Evolutionary conservation across 805 yeast genomes (phyloP).

Genomic region (Saccharomycopsis microspora): DNA sequence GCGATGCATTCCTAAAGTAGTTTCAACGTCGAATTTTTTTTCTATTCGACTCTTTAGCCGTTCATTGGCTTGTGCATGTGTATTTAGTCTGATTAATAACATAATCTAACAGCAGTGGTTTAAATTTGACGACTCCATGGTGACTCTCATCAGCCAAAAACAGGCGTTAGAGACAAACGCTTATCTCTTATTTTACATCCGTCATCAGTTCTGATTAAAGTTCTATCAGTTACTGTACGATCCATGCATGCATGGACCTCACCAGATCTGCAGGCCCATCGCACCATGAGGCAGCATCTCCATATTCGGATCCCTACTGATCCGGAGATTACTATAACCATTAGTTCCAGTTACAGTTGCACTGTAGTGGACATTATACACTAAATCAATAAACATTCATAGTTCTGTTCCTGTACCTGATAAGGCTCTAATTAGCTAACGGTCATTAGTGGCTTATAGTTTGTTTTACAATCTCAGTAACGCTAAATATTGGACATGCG

Average conservation of each 20-base stretch:
- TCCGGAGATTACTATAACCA: not conserved
- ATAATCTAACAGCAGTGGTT: constrained; percentile 47
- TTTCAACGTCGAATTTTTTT: not conserved
- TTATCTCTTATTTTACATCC: constrained; percentile 64
- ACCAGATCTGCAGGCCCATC: too few relatives aligned
- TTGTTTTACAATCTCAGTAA: too few relatives aligned
- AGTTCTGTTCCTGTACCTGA: too few relatives aligned
- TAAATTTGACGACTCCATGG: constrained; percentile 81
- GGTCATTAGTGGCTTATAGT: too few relatives aligned
- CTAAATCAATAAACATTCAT: too few relatives aligned
- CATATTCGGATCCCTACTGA: not conserved
- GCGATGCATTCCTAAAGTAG: not conserved
- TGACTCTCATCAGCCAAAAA: constrained; percentile 50
- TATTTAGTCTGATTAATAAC: too few relatives aligned
- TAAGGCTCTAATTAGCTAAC: too few relatives aligned
- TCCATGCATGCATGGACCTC: too few relatives aligned
- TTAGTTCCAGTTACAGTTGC: not conserved
- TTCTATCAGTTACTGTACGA: not conserved
- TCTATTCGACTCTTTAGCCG: not conserved
- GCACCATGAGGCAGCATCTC: not conserved
- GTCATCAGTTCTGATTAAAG: constrained; percentile 23
- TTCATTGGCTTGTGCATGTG: not conserved
- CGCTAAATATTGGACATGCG: too few relatives aligned
- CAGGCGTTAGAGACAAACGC: constrained; percentile 67
- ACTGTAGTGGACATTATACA: not conserved